Evolutionary conservation across 2,329 filamentous ascomycete species (phyloP).

Genomic region (Paecilomyces sp.): DNA sequence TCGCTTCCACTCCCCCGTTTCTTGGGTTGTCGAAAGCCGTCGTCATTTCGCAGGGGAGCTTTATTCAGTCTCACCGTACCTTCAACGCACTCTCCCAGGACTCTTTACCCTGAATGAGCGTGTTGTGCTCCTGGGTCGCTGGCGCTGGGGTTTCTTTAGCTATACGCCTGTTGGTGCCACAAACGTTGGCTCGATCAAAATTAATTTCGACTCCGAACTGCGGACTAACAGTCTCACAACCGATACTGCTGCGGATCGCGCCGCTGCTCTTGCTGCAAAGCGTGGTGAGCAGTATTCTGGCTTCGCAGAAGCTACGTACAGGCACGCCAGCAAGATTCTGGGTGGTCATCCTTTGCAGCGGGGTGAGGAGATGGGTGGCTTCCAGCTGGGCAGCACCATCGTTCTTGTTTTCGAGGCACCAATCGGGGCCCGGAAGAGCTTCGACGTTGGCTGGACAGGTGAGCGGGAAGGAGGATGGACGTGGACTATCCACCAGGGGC

Average conservation of each 20-base stretch:
- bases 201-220: constrained; percentile 94
- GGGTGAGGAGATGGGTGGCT: constrained; percentile 97
- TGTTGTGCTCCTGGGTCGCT: constrained; percentile 84
- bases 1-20: constrained; percentile 89
- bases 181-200: constrained; percentile 91
- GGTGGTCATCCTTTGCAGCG: constrained; percentile 74
- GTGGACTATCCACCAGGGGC: constrained; percentile 82
- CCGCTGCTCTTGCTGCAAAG: constrained; percentile 68
- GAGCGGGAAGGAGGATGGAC: constrained; percentile 63
- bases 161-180: constrained; percentile 95
- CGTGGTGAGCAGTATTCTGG: constrained; percentile 80
- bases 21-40: constrained; percentile 89
- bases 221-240: constrained; percentile 87
- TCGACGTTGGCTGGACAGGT: constrained; percentile 55
- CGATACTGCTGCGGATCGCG: constrained; percentile 82
- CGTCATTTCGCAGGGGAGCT: constrained; percentile 98
- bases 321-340: constrained; percentile 66
- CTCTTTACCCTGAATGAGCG: constrained; percentile 96
- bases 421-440: constrained; percentile 48
- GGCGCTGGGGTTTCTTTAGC: constrained; percentile 96
- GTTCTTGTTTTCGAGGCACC: constrained; percentile 96
- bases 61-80: constrained; percentile 89
- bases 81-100: constrained; percentile 85
- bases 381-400: constrained; percentile 89
- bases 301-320: constrained; percentile 87